Percentiles rank a stretch among this genome's conserved stretches.
These are phyloP conservation scores for Fusarium multiceps DNA, from an alignment of 2,329 filamentous ascomycete genomes.

Conservation along the genomic window DNA sequence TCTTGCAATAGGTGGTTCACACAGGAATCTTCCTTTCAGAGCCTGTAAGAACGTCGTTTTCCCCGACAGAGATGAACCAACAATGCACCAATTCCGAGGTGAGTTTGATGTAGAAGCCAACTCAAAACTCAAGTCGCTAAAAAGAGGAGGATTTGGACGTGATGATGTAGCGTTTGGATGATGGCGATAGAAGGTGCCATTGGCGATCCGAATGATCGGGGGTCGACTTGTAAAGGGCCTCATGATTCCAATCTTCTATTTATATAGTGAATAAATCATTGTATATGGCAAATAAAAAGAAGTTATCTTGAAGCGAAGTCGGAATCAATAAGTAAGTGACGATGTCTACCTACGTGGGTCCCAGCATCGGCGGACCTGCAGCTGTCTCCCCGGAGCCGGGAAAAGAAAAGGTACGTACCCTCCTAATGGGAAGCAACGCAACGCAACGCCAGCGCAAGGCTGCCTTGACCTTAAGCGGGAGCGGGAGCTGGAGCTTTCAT, in stretches of 20 bases:
- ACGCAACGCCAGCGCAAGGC: constrained; percentile 40
- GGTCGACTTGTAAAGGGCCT: constrained; percentile 55
- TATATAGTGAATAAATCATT: constrained; percentile 17
- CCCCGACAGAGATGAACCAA: constrained; percentile 81
- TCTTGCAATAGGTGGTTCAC: constrained; percentile 78
- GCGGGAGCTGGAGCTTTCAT: constrained; percentile 37
- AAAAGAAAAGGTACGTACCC: constrained; percentile 35
- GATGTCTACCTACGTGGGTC: constrained; percentile 28
- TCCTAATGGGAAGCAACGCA: background rate
- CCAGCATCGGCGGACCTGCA: constrained; percentile 10
- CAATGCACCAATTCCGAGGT: constrained; percentile 80
- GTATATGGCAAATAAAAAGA: background rate
- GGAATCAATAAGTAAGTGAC: constrained; percentile 33
- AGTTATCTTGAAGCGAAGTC: constrained; percentile 30
- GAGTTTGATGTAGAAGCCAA: constrained; percentile 67
- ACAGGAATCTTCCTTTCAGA: constrained; percentile 79
- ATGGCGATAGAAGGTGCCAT: constrained; percentile 85
- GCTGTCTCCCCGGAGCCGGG: constrained; percentile 18
- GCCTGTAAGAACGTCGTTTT: constrained; percentile 87
- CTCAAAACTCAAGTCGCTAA: constrained; percentile 75
- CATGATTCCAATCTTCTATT: constrained; percentile 43
- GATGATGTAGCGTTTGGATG: constrained; percentile 68
- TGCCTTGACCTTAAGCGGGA: constrained; percentile 25
- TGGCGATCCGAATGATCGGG: constrained; percentile 76
- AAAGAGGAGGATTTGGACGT: constrained; percentile 76